Evolutionary conservation across 768 basidiomycete genomes (phyloP), one percentile per base, ranked within the genome.

Genomic region (Zangia roseola): DNA sequence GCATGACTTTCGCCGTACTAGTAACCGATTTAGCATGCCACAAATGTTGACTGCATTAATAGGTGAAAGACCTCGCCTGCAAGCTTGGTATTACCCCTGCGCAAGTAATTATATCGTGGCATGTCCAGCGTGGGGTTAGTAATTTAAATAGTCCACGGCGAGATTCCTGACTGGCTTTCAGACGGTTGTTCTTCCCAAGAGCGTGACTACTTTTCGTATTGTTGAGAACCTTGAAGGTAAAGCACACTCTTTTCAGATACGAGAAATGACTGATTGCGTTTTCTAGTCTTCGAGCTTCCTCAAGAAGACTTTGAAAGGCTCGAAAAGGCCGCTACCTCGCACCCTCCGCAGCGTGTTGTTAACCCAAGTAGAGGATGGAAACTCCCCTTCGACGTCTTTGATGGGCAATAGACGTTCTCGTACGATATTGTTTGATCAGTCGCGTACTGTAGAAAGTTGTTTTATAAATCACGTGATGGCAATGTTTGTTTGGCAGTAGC

Each of bases 181-280:
- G 84, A 81, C 83, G 40, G 72, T 85, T 47, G 84, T 84, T 7
- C 73, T 91, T 10, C 86, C 89, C 2, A 92, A 91, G 75, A 87
- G 84, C 53, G 86, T 89, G 13, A 84, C 81, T 4, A 74, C 85
- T 10, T 76, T 77, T 37, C 79, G 86, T 24, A 74, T 92, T 28
- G 70, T 75, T 47, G 86, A 88, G 63, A 91, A 92, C 71, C 69
- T 83, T 35, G 71, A 82, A n/a, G 69, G 86, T 80, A 54, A 50
- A 71, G n/a, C 16, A 17, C 37, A 17, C 2, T 9, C 20, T 10
- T 36, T 13, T 6, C 4, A 5, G 8, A 3, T n/a, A 8, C 3
- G 6, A n/a, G 33, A 20, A 14, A 14, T n/a, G 7, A 17, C 9
- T 53, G 17, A 61, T 26, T 14, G 3, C 21, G 3, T 23, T 17